Evolutionary conservation across 2,329 filamentous ascomycete species (phyloP).

Genomic region (Fusarium sulawesiense): DNA sequence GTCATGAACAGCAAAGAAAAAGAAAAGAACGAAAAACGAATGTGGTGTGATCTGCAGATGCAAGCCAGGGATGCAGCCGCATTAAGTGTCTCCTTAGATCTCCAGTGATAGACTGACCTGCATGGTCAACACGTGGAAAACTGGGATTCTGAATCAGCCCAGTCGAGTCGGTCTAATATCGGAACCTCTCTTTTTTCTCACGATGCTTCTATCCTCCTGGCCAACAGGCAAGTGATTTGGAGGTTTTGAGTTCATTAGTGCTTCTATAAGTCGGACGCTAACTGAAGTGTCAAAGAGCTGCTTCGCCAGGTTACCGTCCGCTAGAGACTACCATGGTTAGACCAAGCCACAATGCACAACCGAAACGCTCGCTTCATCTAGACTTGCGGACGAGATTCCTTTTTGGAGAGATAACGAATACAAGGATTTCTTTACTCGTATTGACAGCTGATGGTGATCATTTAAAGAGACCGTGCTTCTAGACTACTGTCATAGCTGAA

Average conservation of each 20-base stretch:
- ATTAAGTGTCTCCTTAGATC: background rate
- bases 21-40: background rate
- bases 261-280: slow-evolving; percentile 1
- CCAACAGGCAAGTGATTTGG: background rate
- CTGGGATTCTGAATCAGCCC: background rate
- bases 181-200: background rate
- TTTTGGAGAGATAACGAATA: slow-evolving; percentile 1
- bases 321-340: slow-evolving; percentile 3
- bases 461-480: background rate
- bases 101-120: background rate
- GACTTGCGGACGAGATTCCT: slow-evolving; percentile 15
- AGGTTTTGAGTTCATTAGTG: slow-evolving; percentile 4
- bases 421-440: background rate
- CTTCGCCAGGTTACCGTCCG: background rate
- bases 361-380: background rate
- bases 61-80: slow-evolving; percentile 11
- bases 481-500: background rate
- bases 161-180: slow-evolving; percentile 1
- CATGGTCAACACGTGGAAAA: slow-evolving; percentile 2
- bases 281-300: background rate
- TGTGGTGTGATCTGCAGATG: slow-evolving; percentile 18
- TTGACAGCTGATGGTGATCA: background rate
- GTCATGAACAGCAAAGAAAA: slow-evolving; percentile 4
- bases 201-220: background rate
- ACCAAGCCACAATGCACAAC: slow-evolving; percentile 4